A percentile compares a stretch with the other conserved stretches of the same genome.
phyloP scores from a whole-genome alignment of 768 basidiomycete genomes.

The Podaxis sp. region DNA sequence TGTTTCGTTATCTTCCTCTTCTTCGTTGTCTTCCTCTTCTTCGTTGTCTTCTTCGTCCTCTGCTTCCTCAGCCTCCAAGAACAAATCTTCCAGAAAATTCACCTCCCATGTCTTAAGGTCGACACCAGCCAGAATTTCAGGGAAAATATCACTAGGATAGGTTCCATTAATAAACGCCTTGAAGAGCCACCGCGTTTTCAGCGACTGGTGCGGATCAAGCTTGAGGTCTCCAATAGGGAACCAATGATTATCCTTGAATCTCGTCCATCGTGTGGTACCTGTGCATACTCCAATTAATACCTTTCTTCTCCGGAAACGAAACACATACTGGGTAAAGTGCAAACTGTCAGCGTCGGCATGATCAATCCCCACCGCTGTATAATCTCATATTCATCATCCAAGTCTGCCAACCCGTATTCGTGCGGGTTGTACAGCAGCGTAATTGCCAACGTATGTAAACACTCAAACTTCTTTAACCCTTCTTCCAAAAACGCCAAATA shows the following conservation, averaged over 20 bases:
- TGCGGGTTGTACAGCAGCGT: neutral
- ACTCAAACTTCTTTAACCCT: constrained; percentile 3
- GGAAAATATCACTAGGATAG: neutral
- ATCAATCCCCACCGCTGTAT: constrained; percentile 1
- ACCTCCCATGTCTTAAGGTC: neutral
- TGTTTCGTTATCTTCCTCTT: neutral
- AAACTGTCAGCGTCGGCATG: constrained; percentile 5
- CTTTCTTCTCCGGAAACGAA: neutral
- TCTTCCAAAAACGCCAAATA: constrained; percentile 3
- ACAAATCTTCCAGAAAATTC: neutral
- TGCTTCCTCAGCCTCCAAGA: neutral
- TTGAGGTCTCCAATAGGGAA: neutral
- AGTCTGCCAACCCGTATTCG: neutral
- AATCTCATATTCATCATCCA: neutral
- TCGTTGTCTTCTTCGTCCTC: neutral
- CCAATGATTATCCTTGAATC: constrained; percentile 4
- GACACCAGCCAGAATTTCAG: neutral
- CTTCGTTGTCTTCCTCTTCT: neutral
- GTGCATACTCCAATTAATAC: neutral
- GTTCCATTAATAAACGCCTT: constrained; percentile 3
- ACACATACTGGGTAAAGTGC: constrained; percentile 8
- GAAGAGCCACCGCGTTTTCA: constrained; percentile 8
- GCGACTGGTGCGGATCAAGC: neutral
- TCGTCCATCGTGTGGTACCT: constrained; percentile 10
- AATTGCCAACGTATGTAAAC: constrained; percentile 4